These are phyloP conservation scores for Penicillium angulare DNA, from an alignment of 495 filamentous ascomycete species.

Conservation along the genomic window DNA sequence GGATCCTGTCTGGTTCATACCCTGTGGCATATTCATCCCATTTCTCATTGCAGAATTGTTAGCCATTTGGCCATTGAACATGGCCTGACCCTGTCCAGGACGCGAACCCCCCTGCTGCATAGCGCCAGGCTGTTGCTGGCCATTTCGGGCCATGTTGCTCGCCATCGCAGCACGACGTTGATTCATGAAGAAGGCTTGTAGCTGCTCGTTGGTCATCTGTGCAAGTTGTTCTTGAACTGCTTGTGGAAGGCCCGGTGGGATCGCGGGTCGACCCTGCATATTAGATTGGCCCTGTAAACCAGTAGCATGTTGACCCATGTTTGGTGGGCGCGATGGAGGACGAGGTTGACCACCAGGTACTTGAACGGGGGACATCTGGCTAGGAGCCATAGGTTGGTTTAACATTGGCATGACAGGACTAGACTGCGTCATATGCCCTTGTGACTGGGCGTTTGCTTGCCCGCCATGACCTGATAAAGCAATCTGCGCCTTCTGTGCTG, in stretches of 20 bases:
- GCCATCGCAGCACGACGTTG: constrained; percentile 31
- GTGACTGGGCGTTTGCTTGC: constrained; percentile 33
- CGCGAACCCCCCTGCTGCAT: constrained; percentile 35
- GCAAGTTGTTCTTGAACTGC: constrained; percentile 34
- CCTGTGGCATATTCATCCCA: constrained; percentile 34
- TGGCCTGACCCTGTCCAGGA: constrained; percentile 36
- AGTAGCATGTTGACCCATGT: constrained; percentile 31
- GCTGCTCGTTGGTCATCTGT: constrained; percentile 35
- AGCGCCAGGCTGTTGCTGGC: constrained; percentile 24
- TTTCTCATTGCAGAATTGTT: constrained; percentile 33
- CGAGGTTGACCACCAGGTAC: constrained; percentile 36
- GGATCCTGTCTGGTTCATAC: constrained; percentile 30
- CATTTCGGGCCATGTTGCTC: constrained; percentile 29
- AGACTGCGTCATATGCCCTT: constrained; percentile 46
- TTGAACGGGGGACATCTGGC: constrained; percentile 45
- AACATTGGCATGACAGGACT: constrained; percentile 59
- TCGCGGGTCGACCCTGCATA: constrained; percentile 36
- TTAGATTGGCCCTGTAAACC: constrained; percentile 30
- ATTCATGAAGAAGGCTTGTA: constrained; percentile 34
- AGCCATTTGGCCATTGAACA: constrained; percentile 37
- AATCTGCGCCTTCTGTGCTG: constrained; percentile 49
- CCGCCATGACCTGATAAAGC: constrained; percentile 40
- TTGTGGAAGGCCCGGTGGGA: constrained; percentile 35
- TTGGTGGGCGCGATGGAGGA: constrained; percentile 36
- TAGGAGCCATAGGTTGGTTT: constrained; percentile 54